phyloP scores from a whole-genome alignment of 345 rosid species.

The Excoecaria agallocha region DNA sequence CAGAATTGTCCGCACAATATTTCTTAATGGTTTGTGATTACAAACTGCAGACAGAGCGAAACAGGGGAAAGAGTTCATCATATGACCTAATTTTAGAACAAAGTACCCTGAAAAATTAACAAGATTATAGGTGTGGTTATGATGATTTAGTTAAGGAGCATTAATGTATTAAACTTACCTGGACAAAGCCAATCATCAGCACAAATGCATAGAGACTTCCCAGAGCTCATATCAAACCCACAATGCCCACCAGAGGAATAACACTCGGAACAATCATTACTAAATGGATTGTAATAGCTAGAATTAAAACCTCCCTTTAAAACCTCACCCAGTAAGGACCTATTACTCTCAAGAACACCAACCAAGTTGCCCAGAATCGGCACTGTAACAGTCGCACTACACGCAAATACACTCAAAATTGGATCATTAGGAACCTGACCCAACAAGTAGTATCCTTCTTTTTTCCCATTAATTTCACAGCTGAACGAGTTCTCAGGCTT shows the following conservation, averaged over 20 bases:
- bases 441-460: constrained; percentile 22
- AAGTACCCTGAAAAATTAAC: not conserved
- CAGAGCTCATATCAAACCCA: constrained; percentile 36
- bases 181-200: constrained; percentile 30
- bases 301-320: constrained; percentile 38
- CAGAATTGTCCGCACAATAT: too few relatives aligned
- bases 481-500: constrained; percentile 18
- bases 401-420: not conserved
- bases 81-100: not conserved
- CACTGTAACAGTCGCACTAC: constrained; percentile 15
- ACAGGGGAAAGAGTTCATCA: not conserved
- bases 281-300: constrained; percentile 23
- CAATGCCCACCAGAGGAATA: constrained; percentile 25
- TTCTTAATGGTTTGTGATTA: not conserved
- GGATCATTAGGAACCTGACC: constrained; percentile 29
- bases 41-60: not conserved
- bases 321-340: constrained; percentile 30
- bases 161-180: constrained; percentile 8
- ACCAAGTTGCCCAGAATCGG: constrained; percentile 13
- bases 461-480: constrained; percentile 18
- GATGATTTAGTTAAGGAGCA: not conserved
- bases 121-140: not conserved
- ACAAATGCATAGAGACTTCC: constrained; percentile 31
- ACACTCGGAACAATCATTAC: constrained; percentile 26
- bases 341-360: constrained; percentile 2